A percentile compares a stretch with the other conserved stretches of the same genome.
These are phyloP conservation scores for apple (Malus domestica) DNA, from an alignment of 306 rosid species.

Conservation along the genomic window ASM211411v1 NC_041803.1:28007501-28008000, in stretches of 20 bases:
- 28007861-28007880: slow-evolving; percentile 41
- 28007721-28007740: slow-evolving; percentile 89
- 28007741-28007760: slow-evolving; percentile 76
- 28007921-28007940: slow-evolving; percentile 90
- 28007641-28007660: slow-evolving; percentile 1
- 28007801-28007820: background rate
- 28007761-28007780: background rate
- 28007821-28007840: background rate
- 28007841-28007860: background rate
- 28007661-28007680: slow-evolving; percentile 61
- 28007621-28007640: background rate
- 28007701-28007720: slow-evolving; percentile 90
- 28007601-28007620: background rate
- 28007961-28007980: slow-evolving; percentile 82
- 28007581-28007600: background rate
- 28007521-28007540: background rate
- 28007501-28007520: background rate
- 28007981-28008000: slow-evolving; percentile 20
- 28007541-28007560: background rate
- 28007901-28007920: slow-evolving; percentile 93
- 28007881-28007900: slow-evolving; percentile 93
- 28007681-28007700: slow-evolving; percentile 78
- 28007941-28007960: slow-evolving; percentile 96
- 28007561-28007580: background rate
- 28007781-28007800: background rate